Evolutionary conservation across 2,329 filamentous ascomycete species (phyloP), one percentile per base, ranked within the genome.

Genomic region (Diaporthe capsici): DNA sequence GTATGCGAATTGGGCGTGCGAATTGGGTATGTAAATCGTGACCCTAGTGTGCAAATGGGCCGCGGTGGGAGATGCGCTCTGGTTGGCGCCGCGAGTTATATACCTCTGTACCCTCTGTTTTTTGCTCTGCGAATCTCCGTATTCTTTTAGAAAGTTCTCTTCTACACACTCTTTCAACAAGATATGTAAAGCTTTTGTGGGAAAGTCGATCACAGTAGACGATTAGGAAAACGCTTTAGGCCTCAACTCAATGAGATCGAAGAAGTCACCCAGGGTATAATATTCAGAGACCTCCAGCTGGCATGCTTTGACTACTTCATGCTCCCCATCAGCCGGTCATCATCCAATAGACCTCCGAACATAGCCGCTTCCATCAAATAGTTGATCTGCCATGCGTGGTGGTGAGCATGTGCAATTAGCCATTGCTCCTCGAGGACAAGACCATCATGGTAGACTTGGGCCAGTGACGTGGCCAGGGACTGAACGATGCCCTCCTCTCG

Each of bases 321-420:
- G 7, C 22, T 25, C 13, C 12, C 22, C 31, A 20, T 44, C 34
- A 65, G n/a, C 7, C 7, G 28, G 12, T 65, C 58, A 13, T 55
- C 58, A 12, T 73, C 58, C 47, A 73, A 2, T 3, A 73, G 5
- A 9, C 71, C 51, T 10, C 71, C 71, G 12, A 73, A 73, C 71
- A 73, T 65, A 10, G 71, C 71, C 13, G 71, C 71, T 37, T 73
- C 71, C 71, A 73, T 73, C 47, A 73, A 49, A 44, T 73, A 65
- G 17, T 65, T 73, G 47, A 73, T 37, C 10, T 73, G 71, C 71
- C 71, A 73, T 20, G 71, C 71, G 12, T 73, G 71, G 22, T 73
- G 47, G 25, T 42, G 60, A 20, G 71, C 71, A 55, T 73, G 71
- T 22, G 58, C 71, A 44, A 73, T 39, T 12, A 73, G 3, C 71